A percentile compares a stretch with the other conserved stretches of the same genome.
phyloP scores from a whole-genome alignment of 768 basidiomycete species.

The Podaxis mareebaensis region DNA sequence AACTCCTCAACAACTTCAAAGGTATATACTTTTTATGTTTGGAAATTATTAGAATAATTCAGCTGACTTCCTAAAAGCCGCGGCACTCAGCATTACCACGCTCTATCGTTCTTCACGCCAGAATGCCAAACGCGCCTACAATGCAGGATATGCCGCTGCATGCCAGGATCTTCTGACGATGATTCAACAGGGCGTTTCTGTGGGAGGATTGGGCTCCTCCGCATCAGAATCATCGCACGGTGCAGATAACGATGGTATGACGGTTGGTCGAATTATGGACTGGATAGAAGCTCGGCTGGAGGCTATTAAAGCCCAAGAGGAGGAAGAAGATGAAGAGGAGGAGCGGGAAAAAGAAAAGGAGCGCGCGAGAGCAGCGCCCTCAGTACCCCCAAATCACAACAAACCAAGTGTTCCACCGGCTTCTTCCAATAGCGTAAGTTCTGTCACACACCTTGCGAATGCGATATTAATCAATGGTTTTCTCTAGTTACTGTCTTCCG shows the following conservation, averaged over 20 bases:
- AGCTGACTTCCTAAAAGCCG: conserved; percentile 46
- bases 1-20: conserved; percentile 80
- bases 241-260: conserved; percentile 59
- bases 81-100: conserved; percentile 82
- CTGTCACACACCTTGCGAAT: background rate
- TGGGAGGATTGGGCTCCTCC: conserved; percentile 44
- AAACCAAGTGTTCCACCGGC: conserved; percentile 8
- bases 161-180: conserved; percentile 80
- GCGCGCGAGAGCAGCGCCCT: conserved; percentile 31
- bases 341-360: conserved; percentile 61
- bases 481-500: background rate
- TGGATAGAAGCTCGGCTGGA: conserved; percentile 84
- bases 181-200: conserved; percentile 82
- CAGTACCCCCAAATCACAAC: conserved; percentile 16
- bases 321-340: conserved; percentile 84
- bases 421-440: conserved; percentile 5
- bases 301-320: conserved; percentile 70
- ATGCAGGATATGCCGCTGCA: conserved; percentile 76
- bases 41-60: conserved; percentile 1
- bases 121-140: conserved; percentile 79
- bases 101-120: conserved; percentile 79
- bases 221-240: conserved; percentile 43
- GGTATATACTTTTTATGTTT: conserved; percentile 43
- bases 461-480: background rate
- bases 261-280: conserved; percentile 79